Evolutionary conservation across 2,329 filamentous ascomycete species (phyloP), one percentile per base, ranked within the genome.

Genomic region (Cladophialophora chaetospira): DNA sequence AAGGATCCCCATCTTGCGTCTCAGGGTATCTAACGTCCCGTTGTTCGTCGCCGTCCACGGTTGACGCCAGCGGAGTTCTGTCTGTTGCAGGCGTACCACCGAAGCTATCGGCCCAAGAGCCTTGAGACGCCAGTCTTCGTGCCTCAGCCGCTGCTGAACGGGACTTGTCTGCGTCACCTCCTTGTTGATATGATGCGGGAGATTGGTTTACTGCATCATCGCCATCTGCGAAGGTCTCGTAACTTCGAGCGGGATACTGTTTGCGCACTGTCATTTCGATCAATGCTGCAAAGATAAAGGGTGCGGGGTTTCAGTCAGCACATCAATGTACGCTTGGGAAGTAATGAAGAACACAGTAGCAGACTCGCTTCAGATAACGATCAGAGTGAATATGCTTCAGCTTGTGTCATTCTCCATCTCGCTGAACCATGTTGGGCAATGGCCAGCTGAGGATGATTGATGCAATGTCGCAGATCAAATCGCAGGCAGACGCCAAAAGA

Each of bases 71-170:
- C 17, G 61, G 61, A 5, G 61, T 63, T 10, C 15, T 42, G 48
- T 60, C 48, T 15, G 58, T 60, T n/a, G 53, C 40, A 4, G 61
- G 58, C 11, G 61, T 63, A 13, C 53, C 53, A 28, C 61, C 58
- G 25, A 61, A 63, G 19, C 55, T 59, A 43, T 63, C 61, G 13
- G 51, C 56, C 62, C 62, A 64, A 31, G 58, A 62, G 31, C 57
- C 59, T 44, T 56, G 46, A n/a, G 62, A 64, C 15, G 45, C 62
- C 23, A 64, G 55, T 33, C 59, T 50, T 38, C 57, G 62, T 23
- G 62, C 62, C 44, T 64, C 62, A 13, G 38, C 54, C 13, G 58
- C 62, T 26, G 59, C 62, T 10, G 59, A 58, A 48, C 58, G 59
- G 26, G 58, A 57, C 43, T 63, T 63, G 54, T 61, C 60, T 38